A percentile compares a stretch with the other conserved stretches of the same genome.
These are phyloP conservation scores for Phoenix dactylifera DNA, from an alignment of 176 grass and related monocot genomes.

Conservation along the genomic window DNA sequence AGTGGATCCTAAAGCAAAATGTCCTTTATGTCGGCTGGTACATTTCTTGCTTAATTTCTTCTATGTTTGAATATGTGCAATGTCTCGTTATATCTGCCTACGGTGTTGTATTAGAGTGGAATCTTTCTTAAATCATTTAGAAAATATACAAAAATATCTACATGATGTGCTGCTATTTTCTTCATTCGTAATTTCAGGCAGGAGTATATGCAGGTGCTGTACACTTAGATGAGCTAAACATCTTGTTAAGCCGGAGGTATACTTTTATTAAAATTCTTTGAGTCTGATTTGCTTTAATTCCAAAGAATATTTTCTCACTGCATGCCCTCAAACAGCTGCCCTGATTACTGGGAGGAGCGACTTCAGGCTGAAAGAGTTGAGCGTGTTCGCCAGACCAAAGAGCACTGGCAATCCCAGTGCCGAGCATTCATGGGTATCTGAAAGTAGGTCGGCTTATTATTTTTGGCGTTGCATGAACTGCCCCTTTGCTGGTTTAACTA, in stretches of 20 bases:
- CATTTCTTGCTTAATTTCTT: not conserved
- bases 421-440: slow-evolving; percentile 62
- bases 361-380: slow-evolving; percentile 47
- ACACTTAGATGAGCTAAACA: slow-evolving; percentile 68
- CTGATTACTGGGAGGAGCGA: slow-evolving; percentile 65
- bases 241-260: slow-evolving; percentile 60
- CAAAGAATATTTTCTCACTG: not conserved
- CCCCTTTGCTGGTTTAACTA: too few species aligned
- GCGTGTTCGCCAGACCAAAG: slow-evolving; percentile 58
- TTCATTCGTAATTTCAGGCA: slow-evolving; percentile 30
- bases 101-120: too few species aligned
- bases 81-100: too few species aligned
- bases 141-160: too few species aligned
- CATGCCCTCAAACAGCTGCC: slow-evolving; percentile 42
- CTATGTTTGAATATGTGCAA: too few species aligned
- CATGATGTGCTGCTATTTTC: not conserved
- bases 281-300: not conserved
- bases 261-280: not conserved
- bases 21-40: slow-evolving; percentile 70
- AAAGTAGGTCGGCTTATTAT: not conserved
- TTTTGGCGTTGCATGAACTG: too few species aligned
- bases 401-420: slow-evolving; percentile 60
- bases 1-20: slow-evolving; percentile 52
- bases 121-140: too few species aligned
- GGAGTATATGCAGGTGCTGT: slow-evolving; percentile 52